phyloP scores from a whole-genome alignment of 2,329 filamentous ascomycete genomes.

The Ascosphaera apis region DNA sequence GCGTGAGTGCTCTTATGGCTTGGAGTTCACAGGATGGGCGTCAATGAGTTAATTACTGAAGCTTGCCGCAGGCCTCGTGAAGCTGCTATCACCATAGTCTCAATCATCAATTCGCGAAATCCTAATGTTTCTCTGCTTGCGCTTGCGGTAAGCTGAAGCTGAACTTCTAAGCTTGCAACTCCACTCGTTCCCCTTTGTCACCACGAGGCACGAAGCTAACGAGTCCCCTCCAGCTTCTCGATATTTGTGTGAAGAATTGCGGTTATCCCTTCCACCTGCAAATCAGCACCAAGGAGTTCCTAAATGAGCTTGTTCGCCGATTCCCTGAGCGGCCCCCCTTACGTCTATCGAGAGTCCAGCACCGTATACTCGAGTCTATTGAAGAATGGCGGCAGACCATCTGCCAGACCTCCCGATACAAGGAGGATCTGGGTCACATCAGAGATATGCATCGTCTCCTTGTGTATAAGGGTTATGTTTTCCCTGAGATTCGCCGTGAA shows the following conservation, averaged over 20 bases:
- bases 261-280: slow-evolving; percentile 97
- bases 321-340: slow-evolving; percentile 87
- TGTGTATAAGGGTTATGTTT: slow-evolving; percentile 91
- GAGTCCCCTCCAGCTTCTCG: slow-evolving; percentile 40
- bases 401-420: slow-evolving; percentile 93
- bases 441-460: slow-evolving; percentile 91
- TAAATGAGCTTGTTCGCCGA: slow-evolving; percentile 88
- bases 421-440: slow-evolving; percentile 89
- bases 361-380: slow-evolving; percentile 81
- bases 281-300: slow-evolving; percentile 95
- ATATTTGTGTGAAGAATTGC: slow-evolving; percentile 99
- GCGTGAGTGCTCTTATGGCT: slow-evolving; percentile 27
- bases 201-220: neutral
- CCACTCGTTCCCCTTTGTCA: no score
- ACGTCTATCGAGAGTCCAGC: slow-evolving; percentile 66
- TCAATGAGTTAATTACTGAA: no score
- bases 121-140: slow-evolving; percentile 83
- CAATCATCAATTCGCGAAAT: slow-evolving; percentile 90
- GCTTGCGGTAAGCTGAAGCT: slow-evolving; percentile 37
- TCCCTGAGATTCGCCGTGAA: slow-evolving; percentile 75
- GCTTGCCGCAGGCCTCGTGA: slow-evolving; percentile 49
- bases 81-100: slow-evolving; percentile 78
- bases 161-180: no score
- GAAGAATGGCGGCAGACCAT: slow-evolving; percentile 98
- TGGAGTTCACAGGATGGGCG: no score